Conservation (phyloP, 78 protist species). For the Isochrysis galbana region DNA sequence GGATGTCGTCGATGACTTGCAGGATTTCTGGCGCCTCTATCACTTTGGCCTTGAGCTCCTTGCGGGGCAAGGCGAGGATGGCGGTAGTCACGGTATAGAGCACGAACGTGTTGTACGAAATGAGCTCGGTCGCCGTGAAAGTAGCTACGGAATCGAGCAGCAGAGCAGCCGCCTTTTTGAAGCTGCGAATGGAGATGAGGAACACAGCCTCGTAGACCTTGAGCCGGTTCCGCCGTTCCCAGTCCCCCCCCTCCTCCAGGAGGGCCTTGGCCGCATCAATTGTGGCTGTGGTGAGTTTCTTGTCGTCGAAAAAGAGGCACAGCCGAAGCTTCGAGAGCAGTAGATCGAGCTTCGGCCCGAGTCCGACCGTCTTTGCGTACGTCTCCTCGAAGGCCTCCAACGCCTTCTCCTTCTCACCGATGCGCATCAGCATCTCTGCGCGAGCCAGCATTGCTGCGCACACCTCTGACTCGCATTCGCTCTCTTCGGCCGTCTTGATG, state of each 20-base stretch:
- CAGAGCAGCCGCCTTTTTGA: constrained; percentile 78
- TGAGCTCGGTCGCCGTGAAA: constrained; percentile 72
- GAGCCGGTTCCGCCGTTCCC: constrained; percentile 96
- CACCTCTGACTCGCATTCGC: constrained; percentile 91
- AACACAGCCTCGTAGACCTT: constrained; percentile 90
- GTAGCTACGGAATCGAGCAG: constrained; percentile 84
- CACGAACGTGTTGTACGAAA: constrained; percentile 60
- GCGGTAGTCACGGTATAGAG: constrained; percentile 73
- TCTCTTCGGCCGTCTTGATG: constrained; percentile 82
- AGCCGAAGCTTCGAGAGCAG: constrained; percentile 78
- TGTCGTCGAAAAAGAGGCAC: constrained; percentile 86
- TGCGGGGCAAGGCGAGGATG: constrained; percentile 74
- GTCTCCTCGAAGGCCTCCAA: constrained; percentile 55
- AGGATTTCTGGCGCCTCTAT: constrained; percentile 91
- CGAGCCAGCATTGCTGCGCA: constrained; percentile 82
- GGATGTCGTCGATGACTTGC: constrained; percentile 62
- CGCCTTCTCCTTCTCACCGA: constrained; percentile 86
- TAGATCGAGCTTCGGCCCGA: constrained; percentile 89
- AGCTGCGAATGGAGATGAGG: constrained; percentile 73
- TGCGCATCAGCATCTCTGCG: constrained; percentile 73
- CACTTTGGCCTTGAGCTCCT: constrained; percentile 53
- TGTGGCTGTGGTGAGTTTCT: constrained; percentile 50
- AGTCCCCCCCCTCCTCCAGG: constrained; percentile 91
- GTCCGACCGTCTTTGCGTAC: constrained; percentile 82
- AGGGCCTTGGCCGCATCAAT: constrained; percentile 76